Conservation (phyloP, 1,284 basidiomycete genomes). For the Ustanciosporium gigantosporum region DNA sequence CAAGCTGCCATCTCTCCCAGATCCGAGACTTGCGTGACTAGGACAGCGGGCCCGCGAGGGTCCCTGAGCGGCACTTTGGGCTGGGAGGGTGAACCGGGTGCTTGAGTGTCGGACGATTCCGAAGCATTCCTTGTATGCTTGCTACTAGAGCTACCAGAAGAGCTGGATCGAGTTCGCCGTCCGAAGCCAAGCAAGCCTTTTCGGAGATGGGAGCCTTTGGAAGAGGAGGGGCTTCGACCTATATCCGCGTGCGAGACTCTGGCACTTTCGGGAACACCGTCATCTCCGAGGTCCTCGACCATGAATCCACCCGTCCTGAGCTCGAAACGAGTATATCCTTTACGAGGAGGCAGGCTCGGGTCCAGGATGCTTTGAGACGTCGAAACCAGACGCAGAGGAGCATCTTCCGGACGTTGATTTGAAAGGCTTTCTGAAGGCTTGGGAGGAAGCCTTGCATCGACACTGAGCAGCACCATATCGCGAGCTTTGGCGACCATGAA, state of each 20-base stretch:
- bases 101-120: neutral
- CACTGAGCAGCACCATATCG: constrained; percentile 49
- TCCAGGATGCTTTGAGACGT: constrained; percentile 37
- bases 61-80: constrained; percentile 8
- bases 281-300: constrained; percentile 49
- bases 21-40: constrained; percentile 50
- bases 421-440: neutral
- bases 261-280: constrained; percentile 20
- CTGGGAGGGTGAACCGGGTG: neutral
- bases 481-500: constrained; percentile 54
- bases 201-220: constrained; percentile 19
- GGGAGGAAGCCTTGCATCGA: constrained; percentile 42
- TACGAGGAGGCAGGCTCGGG: constrained; percentile 35
- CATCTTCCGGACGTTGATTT: neutral
- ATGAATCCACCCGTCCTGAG: constrained; percentile 50
- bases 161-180: constrained; percentile 14
- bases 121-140: constrained; percentile 7
- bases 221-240: constrained; percentile 8
- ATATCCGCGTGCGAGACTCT: neutral
- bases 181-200: constrained; percentile 22
- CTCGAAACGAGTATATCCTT: constrained; percentile 47
- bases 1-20: constrained; percentile 50
- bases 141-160: constrained; percentile 15
- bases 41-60: constrained; percentile 28
- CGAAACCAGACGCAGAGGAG: constrained; percentile 39